These are phyloP conservation scores for Erodium trifolium DNA, from an alignment of 441 rosid genomes.

Conservation along the genomic window DNA sequence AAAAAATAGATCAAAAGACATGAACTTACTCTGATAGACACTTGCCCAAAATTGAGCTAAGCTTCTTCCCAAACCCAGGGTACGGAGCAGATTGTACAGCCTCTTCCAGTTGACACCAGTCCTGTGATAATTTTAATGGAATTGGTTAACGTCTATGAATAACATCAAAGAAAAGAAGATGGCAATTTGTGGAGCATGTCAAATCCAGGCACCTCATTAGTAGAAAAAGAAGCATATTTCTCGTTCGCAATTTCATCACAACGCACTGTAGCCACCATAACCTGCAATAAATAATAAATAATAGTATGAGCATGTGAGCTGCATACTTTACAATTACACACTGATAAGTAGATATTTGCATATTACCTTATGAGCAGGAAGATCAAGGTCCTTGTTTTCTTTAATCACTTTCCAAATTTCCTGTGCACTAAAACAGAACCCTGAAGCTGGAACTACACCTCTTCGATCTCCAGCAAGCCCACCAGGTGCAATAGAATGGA, in stretches of 20 bases:
- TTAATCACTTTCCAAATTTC: conserved; percentile 96
- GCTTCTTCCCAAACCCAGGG: conserved; percentile 81
- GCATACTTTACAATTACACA: not conserved
- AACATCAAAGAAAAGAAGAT: conserved; percentile 8
- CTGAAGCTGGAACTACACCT: conserved; percentile 98
- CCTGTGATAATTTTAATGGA: conserved; percentile 33
- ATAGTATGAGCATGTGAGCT: not conserved
- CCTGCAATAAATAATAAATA: conserved; percentile 36
- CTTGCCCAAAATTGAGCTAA: conserved; percentile 52
- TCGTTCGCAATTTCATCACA: conserved; percentile 97
- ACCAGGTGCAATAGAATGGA: conserved; percentile 93
- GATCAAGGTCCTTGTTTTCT: conserved; percentile 97
- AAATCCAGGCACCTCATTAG: conserved; percentile 52
- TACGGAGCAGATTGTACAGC: conserved; percentile 62
- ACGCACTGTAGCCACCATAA: conserved; percentile 99
- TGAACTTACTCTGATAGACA: conserved; percentile 61
- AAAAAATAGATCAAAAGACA: conserved; percentile 6
- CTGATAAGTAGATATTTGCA: conserved; percentile 10
- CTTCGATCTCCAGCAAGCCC: conserved; percentile 99
- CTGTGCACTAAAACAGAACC: conserved; percentile 86
- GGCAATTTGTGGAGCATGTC: not conserved
- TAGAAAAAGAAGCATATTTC: conserved; percentile 47
- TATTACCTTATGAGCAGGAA: conserved; percentile 98
- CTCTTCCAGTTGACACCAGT: conserved; percentile 71
- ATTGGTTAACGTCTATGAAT: not conserved